These are phyloP conservation scores for Odontarrhena argentea DNA, from an alignment of 345 rosid genomes.

Conservation along the genomic window DNA sequence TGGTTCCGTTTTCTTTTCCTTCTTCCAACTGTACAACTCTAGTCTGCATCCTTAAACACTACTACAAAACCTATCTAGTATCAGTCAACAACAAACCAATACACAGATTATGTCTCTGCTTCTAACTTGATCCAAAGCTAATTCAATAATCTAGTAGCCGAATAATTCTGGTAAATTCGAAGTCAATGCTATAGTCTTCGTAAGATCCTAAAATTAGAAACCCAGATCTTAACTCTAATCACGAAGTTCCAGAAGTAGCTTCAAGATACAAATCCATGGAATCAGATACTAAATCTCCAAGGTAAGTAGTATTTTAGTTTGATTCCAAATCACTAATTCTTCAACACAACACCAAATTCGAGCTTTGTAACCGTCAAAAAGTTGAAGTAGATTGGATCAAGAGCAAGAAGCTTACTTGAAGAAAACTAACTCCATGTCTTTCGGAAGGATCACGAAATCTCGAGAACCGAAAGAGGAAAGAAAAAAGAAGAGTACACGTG, in stretches of 20 bases:
- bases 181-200: constrained; percentile 1
- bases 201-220: constrained; percentile 5
- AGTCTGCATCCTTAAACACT: constrained; percentile 52
- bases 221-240: constrained; percentile 22
- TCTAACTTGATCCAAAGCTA: constrained; percentile 26
- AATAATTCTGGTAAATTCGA: background rate
- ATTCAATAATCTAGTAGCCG: constrained; percentile 18
- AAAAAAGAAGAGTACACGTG: constrained; percentile 28
- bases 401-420: constrained; percentile 19
- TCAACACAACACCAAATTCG: constrained; percentile 6
- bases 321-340: background rate
- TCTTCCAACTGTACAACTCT: constrained; percentile 67
- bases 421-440: constrained; percentile 11
- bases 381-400: constrained; percentile 20
- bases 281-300: constrained; percentile 15
- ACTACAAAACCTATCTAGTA: constrained; percentile 8
- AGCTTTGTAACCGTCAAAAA: constrained; percentile 7
- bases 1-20: constrained; percentile 57
- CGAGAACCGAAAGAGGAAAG: background rate
- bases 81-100: constrained; percentile 12
- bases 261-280: constrained; percentile 2
- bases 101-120: constrained; percentile 15
- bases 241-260: constrained; percentile 21
- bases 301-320: constrained; percentile 1
- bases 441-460: constrained; percentile 14